phyloP scores from a whole-genome alignment of 2,329 filamentous ascomycete genomes.

The Pyricularia pennisetigena region DNA sequence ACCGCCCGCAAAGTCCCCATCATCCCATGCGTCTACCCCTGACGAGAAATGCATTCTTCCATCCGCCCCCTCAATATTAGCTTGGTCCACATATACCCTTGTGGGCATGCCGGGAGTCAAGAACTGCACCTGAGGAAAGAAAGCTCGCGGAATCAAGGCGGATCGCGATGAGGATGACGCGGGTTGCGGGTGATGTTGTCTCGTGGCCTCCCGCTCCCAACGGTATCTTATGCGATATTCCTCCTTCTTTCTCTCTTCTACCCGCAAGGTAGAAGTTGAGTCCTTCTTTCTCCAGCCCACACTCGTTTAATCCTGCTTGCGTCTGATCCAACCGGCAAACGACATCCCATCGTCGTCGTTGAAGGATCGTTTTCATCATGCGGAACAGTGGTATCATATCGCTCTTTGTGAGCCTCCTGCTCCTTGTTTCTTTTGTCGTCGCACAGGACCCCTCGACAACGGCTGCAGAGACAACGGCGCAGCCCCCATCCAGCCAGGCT shows the following conservation, averaged over 20 bases:
- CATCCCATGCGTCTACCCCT: neutral
- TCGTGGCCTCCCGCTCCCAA: neutral
- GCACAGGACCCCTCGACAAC: conserved; percentile 19
- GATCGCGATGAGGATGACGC: neutral
- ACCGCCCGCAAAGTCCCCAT: neutral
- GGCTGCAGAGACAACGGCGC: conserved; percentile 5
- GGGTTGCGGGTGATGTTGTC: neutral
- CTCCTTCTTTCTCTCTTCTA: neutral
- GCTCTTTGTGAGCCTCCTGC: conserved; percentile 17
- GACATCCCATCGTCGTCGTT: neutral
- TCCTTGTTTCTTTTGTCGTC: conserved; percentile 17
- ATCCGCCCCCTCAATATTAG: neutral
- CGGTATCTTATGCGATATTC: neutral
- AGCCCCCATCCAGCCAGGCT: conserved; percentile 7
- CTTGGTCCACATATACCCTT: neutral
- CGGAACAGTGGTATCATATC: conserved; percentile 12
- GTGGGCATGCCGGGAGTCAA: neutral
- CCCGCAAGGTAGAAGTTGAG: neutral
- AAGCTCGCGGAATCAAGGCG: neutral
- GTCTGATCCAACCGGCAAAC: neutral
- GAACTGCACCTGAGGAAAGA: neutral
- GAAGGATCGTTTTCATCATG: conserved; percentile 9
- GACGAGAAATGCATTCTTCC: neutral
- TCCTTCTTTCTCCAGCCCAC: neutral
- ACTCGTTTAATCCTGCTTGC: neutral